Conservation (phyloP, 1,284 basidiomycete species). For the Lignosus rhinocerotis region DNA sequence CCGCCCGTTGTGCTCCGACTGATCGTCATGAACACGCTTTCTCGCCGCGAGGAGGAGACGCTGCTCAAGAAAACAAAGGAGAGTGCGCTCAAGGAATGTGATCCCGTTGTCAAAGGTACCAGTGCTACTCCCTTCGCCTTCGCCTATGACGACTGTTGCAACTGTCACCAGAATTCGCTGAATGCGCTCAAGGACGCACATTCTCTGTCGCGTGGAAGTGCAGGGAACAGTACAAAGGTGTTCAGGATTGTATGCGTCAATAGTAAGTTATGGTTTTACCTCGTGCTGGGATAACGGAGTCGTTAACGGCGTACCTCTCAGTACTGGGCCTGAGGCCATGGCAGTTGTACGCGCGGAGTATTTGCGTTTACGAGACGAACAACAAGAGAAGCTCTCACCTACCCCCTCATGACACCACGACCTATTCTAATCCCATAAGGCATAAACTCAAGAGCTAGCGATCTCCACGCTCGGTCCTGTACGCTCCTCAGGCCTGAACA, state of each 20-base stretch:
- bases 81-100: conserved; percentile 78
- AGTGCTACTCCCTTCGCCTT: conserved; percentile 1
- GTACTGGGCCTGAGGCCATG: conserved; percentile 75
- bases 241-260: conserved; percentile 82
- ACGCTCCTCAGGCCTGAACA: background rate
- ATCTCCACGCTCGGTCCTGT: no score
- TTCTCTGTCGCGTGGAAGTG: conserved; percentile 87
- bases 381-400: conserved; percentile 17
- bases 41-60: conserved; percentile 85
- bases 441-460: background rate
- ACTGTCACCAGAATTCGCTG: conserved; percentile 69
- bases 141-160: background rate
- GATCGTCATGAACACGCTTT: conserved; percentile 75
- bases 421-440: background rate
- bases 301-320: conserved; percentile 30
- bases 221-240: conserved; percentile 61
- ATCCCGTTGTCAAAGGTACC: conserved; percentile 72
- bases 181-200: conserved; percentile 80
- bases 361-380: conserved; percentile 58
- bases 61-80: conserved; percentile 82
- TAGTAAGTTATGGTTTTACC: conserved; percentile 57
- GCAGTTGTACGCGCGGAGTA: conserved; percentile 71
- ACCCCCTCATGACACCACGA: conserved; percentile 12
- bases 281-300: background rate
- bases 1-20: conserved; percentile 8